A percentile compares a stretch with the other conserved stretches of the same genome.
Conservation (phyloP, 2,329 filamentous ascomycete genomes). For the Neonectria ditissima region DNA sequence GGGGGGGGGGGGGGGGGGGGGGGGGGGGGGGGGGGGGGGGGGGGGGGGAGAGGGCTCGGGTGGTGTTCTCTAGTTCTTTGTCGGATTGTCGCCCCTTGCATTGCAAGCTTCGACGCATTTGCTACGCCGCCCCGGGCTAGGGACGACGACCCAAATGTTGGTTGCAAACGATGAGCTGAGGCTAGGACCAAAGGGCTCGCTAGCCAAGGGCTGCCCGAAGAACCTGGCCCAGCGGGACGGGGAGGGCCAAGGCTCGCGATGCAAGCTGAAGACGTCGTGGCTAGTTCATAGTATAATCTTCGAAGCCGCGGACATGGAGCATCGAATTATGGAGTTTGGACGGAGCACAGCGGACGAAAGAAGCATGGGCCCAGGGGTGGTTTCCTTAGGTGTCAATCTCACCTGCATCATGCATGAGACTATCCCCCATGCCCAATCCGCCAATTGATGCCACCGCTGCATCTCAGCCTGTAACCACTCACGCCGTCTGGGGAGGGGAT, state of each 20-base stretch:
- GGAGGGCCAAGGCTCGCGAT: background rate
- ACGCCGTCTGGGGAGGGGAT: background rate
- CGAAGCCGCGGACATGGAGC: background rate
- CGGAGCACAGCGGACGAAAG: conserved; percentile 6
- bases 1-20: too few relatives aligned
- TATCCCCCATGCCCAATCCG: conserved; percentile 28
- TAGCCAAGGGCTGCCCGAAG: background rate
- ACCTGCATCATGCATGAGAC: conserved; percentile 30
- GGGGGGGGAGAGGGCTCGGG: background rate
- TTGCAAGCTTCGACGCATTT: conserved; percentile 1
- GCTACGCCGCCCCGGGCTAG: background rate
- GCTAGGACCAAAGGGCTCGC: background rate
- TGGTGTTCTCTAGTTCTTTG: conserved; percentile 3
- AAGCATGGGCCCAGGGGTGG: conserved; percentile 3
- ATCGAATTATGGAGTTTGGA: background rate
- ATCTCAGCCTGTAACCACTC: conserved; percentile 14
- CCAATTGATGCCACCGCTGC: background rate
- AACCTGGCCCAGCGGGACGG: background rate
- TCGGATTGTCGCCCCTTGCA: conserved; percentile 1
- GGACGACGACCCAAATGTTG: background rate
- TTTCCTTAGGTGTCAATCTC: conserved; percentile 15
- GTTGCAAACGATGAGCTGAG: background rate
- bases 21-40: too few relatives aligned
- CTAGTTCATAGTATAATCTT: background rate
- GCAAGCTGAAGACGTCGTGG: background rate